phyloP scores from a whole-genome alignment of 176 grass and related monocot species.

The Pharus latifolius region DNA sequence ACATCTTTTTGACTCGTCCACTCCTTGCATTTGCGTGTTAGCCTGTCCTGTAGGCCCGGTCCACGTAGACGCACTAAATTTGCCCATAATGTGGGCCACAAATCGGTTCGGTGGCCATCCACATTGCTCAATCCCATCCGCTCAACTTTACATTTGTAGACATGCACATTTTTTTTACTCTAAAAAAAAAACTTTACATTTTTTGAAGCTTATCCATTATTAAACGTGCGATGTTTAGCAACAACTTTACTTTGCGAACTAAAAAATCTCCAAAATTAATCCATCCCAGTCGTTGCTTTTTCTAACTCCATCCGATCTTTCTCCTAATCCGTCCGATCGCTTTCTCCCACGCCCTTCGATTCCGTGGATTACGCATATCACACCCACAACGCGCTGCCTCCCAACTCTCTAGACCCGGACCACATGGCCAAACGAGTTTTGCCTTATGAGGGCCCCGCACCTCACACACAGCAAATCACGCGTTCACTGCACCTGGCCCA shows the following conservation, averaged over 20 bases:
- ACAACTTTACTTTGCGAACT: too few species aligned
- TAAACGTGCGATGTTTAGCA: too few species aligned
- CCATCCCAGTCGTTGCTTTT: too few species aligned
- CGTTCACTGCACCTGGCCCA: neutral
- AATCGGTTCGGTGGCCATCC: neutral
- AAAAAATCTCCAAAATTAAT: too few species aligned
- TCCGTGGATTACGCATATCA: neutral
- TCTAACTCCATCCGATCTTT: too few species aligned
- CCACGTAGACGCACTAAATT: neutral
- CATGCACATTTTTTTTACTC: too few species aligned
- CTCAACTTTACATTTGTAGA: too few species aligned
- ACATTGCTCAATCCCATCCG: too few species aligned
- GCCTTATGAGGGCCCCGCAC: neutral
- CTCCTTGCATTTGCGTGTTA: neutral
- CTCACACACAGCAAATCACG: neutral
- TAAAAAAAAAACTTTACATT: too few species aligned
- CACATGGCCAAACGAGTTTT: neutral
- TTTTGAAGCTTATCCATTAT: too few species aligned
- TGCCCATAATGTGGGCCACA: neutral
- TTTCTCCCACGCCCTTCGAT: neutral
- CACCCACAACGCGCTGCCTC: neutral
- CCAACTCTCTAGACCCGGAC: conserved; percentile 1
- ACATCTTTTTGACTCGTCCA: neutral
- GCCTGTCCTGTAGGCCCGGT: neutral
- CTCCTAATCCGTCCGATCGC: neutral